phyloP scores from a whole-genome alignment of 495 filamentous ascomycete species.

The Xylaria telfairii region DNA sequence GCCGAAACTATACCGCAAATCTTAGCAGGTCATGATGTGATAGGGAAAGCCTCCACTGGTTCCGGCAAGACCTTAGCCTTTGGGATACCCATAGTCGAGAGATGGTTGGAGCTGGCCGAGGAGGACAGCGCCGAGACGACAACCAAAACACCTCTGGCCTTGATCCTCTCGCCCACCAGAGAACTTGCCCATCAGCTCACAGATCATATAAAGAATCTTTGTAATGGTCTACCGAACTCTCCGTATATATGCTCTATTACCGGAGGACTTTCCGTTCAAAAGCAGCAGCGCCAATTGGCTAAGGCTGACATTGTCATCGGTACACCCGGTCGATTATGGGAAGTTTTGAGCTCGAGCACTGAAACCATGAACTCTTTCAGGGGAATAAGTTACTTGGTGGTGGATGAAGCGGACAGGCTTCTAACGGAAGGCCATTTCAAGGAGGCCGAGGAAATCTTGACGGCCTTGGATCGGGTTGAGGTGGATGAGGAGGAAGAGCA shows the following conservation, averaged over 20 bases:
- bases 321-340: conserved; percentile 93
- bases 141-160: conserved; percentile 67
- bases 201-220: conserved; percentile 78
- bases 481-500: conserved; percentile 46
- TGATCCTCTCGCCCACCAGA: conserved; percentile 91
- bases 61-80: conserved; percentile 87
- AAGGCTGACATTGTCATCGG: conserved; percentile 87
- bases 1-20: conserved; percentile 78
- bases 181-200: conserved; percentile 91
- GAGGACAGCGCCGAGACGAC: conserved; percentile 40
- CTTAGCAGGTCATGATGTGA: conserved; percentile 72
- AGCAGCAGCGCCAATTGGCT: conserved; percentile 81
- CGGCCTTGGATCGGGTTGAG: conserved; percentile 67
- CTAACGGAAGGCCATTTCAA: conserved; percentile 94
- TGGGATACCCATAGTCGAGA: conserved; percentile 77
- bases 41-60: conserved; percentile 82
- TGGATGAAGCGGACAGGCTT: conserved; percentile 94
- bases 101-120: conserved; percentile 56
- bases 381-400: conserved; percentile 77
- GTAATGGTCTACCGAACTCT: conserved; percentile 63
- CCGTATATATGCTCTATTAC: conserved; percentile 81
- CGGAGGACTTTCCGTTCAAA: conserved; percentile 88
- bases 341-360: conserved; percentile 73
- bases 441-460: conserved; percentile 85
- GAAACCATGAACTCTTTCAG: conserved; percentile 66